Evolutionary conservation across 2,329 filamentous ascomycete genomes (phyloP).

Genomic region (Clarireedia homoeocarpa): DNA sequence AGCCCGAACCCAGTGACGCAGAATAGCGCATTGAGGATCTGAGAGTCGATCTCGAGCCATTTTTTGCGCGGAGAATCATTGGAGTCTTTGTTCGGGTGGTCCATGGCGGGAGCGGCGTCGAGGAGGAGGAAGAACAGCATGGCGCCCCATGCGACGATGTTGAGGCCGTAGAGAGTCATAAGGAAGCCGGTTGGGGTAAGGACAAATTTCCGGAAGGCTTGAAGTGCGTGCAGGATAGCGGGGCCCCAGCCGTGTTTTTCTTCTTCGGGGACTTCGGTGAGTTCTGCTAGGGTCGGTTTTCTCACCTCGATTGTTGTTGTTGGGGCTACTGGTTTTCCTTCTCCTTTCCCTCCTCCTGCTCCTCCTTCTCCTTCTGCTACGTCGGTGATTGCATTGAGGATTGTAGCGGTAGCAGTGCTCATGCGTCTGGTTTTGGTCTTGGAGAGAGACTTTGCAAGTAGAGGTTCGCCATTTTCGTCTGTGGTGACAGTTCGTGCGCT

Average conservation of each 20-base stretch:
- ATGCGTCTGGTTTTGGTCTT: background rate
- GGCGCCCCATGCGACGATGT: constrained; percentile 78
- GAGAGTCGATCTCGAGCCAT: constrained; percentile 62
- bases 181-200: constrained; percentile 67
- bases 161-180: constrained; percentile 70
- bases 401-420: background rate
- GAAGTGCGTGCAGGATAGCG: constrained; percentile 46
- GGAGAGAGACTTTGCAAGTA: background rate
- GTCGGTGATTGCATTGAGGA: too few relatives aligned
- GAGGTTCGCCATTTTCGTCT: constrained; percentile 2
- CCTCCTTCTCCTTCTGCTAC: too few relatives aligned
- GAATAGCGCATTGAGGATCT: constrained; percentile 19
- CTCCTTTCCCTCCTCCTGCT: background rate
- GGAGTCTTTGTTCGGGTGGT: constrained; percentile 57
- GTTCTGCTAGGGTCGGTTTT: constrained; percentile 3
- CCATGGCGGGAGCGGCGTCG: constrained; percentile 66
- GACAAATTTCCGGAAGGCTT: constrained; percentile 63
- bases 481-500: constrained; percentile 18
- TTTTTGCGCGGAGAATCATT: constrained; percentile 64
- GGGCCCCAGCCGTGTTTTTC: constrained; percentile 37
- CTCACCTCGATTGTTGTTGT: background rate
- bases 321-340: background rate
- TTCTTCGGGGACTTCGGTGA: background rate
- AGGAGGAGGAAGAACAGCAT: constrained; percentile 84
- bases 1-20: constrained; percentile 33